Base-by-base conservation (phyloP, 2,329 filamentous ascomycete genomes). In the Hymenoscyphus repandus region DNA sequence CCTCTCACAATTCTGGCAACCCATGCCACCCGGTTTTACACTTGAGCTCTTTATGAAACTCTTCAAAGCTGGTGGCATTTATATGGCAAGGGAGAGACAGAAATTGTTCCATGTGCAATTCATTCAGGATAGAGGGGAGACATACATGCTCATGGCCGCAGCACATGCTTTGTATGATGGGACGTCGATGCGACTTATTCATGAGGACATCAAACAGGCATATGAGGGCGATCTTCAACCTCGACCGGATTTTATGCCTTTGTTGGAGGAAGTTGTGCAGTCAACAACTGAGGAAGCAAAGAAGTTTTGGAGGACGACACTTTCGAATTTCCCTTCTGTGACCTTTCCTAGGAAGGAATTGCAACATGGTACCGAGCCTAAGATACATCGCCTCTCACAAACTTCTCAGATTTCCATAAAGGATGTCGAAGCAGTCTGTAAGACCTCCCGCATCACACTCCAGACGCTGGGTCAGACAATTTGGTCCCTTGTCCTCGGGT, bases 151-250 rank as follows among this genome's bases (percentile, higher is more conserved):
- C 4, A 65, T 96, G 1, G 91, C 89, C 0, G 82, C 96, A 36
- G 79, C 90, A 0, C 91, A 96, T 68, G 89, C 90, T 1, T 74
- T 96, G 17, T 96, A 96, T 58, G 91, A 96, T 63, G 91, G 91
- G 0, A 90, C 85, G 80, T 95, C 90, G 2, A 76, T 96, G 11
- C 73, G 75, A 3, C 70, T 95, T 13, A 68, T 96, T 1, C 89
- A 93, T 59, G 72, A 77, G 39, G 83, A 93, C 61, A 76, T 96
- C 1, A 68, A 75, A 13, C 72, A 68, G n/a, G 81, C 84, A 1
- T 95, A 95, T 55, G 43, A 71, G 4, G 71, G 72, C 4, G 55
- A 65, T 0, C 64, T 71, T 10, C 56, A 59, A 2, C 34, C 66
- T 1, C 74, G 82, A 4, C 71, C 74, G 9, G 65, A 71, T 0